These are phyloP conservation scores for Termitomyces sp. DNA, from an alignment of 768 basidiomycete species.

Conservation along the genomic window DNA sequence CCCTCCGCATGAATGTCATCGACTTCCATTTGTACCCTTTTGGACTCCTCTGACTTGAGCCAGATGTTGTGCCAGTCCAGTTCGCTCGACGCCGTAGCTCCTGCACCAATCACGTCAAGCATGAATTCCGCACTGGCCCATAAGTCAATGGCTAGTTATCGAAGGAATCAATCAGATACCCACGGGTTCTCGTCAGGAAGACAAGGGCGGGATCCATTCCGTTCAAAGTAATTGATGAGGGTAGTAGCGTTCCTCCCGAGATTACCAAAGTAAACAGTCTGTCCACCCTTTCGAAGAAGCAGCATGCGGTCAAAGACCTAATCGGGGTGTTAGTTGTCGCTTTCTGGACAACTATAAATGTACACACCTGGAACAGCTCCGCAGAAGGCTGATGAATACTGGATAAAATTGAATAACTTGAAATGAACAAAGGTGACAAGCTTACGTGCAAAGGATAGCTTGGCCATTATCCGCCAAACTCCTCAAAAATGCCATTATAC, in stretches of 20 bases:
- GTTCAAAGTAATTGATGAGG: slow-evolving; percentile 71
- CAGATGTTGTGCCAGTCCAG: slow-evolving; percentile 59
- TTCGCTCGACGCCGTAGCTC: slow-evolving; percentile 50
- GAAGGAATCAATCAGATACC: slow-evolving; percentile 7
- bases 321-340: not conserved
- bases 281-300: slow-evolving; percentile 73
- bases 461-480: slow-evolving; percentile 78
- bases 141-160: not conserved
- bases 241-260: slow-evolving; percentile 59
- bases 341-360: not conserved
- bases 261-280: slow-evolving; percentile 72
- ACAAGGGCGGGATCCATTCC: slow-evolving; percentile 61
- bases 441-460: slow-evolving; percentile 83
- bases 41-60: slow-evolving; percentile 43
- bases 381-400: slow-evolving; percentile 72
- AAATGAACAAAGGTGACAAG: slow-evolving; percentile 1
- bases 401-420: not conserved
- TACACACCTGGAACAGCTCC: slow-evolving; percentile 61
- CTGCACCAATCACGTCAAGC: slow-evolving; percentile 73
- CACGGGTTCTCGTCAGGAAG: slow-evolving; percentile 70
- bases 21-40: slow-evolving; percentile 32
- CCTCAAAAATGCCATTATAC: slow-evolving; percentile 70
- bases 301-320: slow-evolving; percentile 69
- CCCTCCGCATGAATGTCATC: slow-evolving; percentile 47
- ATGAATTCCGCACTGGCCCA: slow-evolving; percentile 50